Base-by-base conservation (phyloP, 805 yeast genomes). In the Yarrowia sp. region DNA sequence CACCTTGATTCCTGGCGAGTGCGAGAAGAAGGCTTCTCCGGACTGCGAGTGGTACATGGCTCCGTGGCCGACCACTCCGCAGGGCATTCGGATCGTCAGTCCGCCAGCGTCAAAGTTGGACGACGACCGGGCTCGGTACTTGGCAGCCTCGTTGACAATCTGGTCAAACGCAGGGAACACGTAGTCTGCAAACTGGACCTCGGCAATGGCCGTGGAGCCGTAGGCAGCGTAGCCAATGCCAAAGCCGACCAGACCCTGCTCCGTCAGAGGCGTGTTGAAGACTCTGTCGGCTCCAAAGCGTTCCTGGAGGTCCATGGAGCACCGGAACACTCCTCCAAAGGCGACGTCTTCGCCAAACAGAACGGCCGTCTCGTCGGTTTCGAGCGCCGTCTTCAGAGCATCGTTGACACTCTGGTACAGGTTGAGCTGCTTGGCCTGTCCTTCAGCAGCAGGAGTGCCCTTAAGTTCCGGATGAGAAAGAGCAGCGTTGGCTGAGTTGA, bases 151-250 rank as follows among this genome's bases (percentile, higher is more conserved):
- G 83, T 92, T 92, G 79, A 92, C 88, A 77, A 92, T 92, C 73
- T 92, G 97, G 81, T 92, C 98, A 77, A 92, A 92, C 69, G 97
- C 90, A 79, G 94, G 98, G 95, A 92, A 92, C 72, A 97, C 97
- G 78, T 92, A 92, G 84, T 92, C 94, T 80, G 93, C 91, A 40
- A 97, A 92, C 95, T 92, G 93, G 81, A 92, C 90, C 80, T 92
- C 97, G 75, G 91, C 91, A 76, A 92, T 86, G 73, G 97, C 97
- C 80, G 93, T 92, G 79, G 91, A 85, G 70, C 95, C 95, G 72
- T 90, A 90, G 75, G 92, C 87, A 5, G 97, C 91, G 63, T 95
- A 90, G 79, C 97, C 97, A 52, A 90, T 90, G 70, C 92, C 89
- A 73, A 91, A 82, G 75, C 97, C 97, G 46, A 95, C 88, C 81